Evolutionary conservation across 2,329 filamentous ascomycete species (phyloP).

Genomic region (Stagonosporopsis vannaccii): DNA sequence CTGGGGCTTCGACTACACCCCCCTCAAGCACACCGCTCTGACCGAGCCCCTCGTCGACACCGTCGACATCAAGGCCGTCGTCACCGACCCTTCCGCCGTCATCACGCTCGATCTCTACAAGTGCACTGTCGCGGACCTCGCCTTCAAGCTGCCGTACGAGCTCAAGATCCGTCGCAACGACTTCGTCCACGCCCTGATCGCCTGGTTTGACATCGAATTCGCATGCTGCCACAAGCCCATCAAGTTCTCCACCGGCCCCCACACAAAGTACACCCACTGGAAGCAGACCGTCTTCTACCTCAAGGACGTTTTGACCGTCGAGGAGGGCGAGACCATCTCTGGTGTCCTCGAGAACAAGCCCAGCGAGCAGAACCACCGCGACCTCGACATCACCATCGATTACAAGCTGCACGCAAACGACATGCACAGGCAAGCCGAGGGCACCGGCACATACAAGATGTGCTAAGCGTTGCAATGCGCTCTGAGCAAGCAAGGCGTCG

Average conservation of each 20-base stretch:
- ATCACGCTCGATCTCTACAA: constrained; percentile 94
- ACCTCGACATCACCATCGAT: constrained; percentile 87
- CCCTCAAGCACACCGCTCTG: constrained; percentile 90
- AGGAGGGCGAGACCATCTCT: constrained; percentile 80
- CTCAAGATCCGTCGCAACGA: constrained; percentile 84
- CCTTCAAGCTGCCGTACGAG: constrained; percentile 80
- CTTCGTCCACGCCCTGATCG: constrained; percentile 94
- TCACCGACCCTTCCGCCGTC: constrained; percentile 86
- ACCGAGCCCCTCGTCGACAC: constrained; percentile 97
- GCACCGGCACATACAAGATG: constrained; percentile 80
- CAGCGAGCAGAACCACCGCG: constrained; percentile 91
- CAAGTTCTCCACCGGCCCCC: constrained; percentile 93
- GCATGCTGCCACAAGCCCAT: constrained; percentile 98
- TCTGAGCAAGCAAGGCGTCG: neutral
- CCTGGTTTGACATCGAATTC: constrained; percentile 99
- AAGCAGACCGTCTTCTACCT: constrained; percentile 99
- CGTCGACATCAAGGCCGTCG: constrained; percentile 95
- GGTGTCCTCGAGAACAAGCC: constrained; percentile 82
- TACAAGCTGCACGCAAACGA: constrained; percentile 85
- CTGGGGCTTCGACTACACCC: constrained; percentile 96
- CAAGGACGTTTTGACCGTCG: constrained; percentile 88
- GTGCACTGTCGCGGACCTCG: constrained; percentile 81
- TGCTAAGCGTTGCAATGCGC: constrained; percentile 36
- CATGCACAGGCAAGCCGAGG: constrained; percentile 70
- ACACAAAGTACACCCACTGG: constrained; percentile 99